phyloP scores from a whole-genome alignment of 2,329 filamentous ascomycete species.

The Talaromyces sp. region DNA sequence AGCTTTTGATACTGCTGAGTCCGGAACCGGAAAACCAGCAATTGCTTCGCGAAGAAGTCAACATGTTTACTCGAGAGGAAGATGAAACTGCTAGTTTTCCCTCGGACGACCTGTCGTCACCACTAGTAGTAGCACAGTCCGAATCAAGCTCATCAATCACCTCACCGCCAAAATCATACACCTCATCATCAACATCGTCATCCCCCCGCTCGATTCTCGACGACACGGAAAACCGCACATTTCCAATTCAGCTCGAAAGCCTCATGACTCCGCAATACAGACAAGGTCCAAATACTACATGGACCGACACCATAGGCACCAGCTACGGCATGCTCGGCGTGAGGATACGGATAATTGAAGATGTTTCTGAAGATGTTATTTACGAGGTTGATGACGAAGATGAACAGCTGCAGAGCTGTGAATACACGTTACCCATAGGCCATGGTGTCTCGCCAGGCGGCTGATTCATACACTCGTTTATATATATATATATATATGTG shows the following conservation, averaged over 20 bases:
- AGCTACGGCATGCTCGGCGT: conserved; percentile 15
- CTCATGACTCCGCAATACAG: conserved; percentile 2
- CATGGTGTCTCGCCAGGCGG: background rate
- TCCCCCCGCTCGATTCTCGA: background rate
- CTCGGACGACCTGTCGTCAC: background rate
- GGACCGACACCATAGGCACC: conserved; percentile 14
- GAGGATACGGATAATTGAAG: conserved; percentile 1
- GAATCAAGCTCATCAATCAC: background rate
- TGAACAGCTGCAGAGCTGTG: background rate
- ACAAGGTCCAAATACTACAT: conserved; percentile 4
- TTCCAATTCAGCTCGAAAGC: conserved; percentile 3
- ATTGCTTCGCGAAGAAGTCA: conserved; percentile 2
- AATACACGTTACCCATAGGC: background rate
- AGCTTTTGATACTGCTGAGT: conserved; percentile 9
- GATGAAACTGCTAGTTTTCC: background rate
- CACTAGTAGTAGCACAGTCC: background rate
- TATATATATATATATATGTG: background rate
- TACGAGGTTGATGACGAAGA: background rate
- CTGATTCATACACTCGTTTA: background rate
- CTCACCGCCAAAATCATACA: background rate
- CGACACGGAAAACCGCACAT: background rate
- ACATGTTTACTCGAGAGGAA: background rate
- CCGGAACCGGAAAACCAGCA: background rate
- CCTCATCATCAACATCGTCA: background rate
- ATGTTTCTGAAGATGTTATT: background rate